These are phyloP conservation scores for Ophiostoma perfectum DNA, from an alignment of 2,329 filamentous ascomycete species.

Conservation along the genomic window DNA sequence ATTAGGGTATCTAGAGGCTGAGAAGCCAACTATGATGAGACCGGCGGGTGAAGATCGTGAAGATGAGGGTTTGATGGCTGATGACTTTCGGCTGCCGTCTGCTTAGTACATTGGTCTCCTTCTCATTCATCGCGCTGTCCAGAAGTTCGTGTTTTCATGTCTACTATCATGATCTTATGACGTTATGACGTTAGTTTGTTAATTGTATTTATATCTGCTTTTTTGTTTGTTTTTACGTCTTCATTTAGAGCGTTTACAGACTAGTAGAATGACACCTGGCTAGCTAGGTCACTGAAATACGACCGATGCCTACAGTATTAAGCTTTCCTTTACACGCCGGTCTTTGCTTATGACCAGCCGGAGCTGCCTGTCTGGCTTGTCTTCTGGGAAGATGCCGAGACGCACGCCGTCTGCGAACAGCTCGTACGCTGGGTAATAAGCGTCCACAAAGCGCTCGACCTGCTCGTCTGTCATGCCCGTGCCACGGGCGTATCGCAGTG, in stretches of 20 bases:
- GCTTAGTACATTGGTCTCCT: too few species aligned
- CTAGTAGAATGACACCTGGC: not conserved
- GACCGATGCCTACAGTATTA: slow-evolving; percentile 38
- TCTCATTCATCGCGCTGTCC: too few species aligned
- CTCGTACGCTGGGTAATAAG: slow-evolving; percentile 67
- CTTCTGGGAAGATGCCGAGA: slow-evolving; percentile 53
- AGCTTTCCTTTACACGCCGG: slow-evolving; percentile 53
- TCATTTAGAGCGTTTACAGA: not conserved
- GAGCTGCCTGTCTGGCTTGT: slow-evolving; percentile 51
- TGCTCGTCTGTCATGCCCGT: slow-evolving; percentile 78
- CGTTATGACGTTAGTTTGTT: not conserved
- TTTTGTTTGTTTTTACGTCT: not conserved
- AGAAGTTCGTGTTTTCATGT: not conserved
- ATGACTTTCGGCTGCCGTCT: not conserved
- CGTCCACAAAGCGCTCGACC: slow-evolving; percentile 66
- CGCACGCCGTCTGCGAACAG: slow-evolving; percentile 58
- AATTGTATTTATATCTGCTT: not conserved
- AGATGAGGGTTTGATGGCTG: not conserved
- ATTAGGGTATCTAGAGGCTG: not conserved
- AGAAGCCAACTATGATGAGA: not conserved
- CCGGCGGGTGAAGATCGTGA: not conserved
- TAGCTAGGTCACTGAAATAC: not conserved
- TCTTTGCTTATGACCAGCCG: slow-evolving; percentile 57
- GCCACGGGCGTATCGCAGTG: slow-evolving; percentile 60
- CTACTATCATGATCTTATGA: not conserved